Conservation (phyloP, 805 yeast species). For the Starmerella stellata region DNA sequence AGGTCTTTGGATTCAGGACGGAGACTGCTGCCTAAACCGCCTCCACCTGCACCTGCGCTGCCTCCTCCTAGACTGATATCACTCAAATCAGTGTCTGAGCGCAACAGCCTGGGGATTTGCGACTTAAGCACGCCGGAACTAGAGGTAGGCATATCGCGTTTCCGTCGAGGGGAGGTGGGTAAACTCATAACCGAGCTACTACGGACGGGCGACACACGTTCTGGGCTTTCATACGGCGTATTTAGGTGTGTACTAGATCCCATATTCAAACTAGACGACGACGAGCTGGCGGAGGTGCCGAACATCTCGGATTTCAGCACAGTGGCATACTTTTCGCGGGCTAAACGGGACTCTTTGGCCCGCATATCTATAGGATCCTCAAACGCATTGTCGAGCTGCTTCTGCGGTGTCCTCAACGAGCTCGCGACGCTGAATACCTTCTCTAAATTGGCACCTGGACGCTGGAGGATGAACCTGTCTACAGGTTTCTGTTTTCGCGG, state of each 20-base stretch:
- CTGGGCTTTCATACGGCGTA: not conserved
- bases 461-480: conserved; percentile 73
- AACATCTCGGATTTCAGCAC: conserved; percentile 77
- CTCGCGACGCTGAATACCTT: conserved; percentile 52
- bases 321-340: conserved; percentile 70
- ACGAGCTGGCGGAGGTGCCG: conserved; percentile 57
- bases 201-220: not conserved
- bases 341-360: conserved; percentile 41
- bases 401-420: conserved; percentile 25
- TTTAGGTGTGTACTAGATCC: not conserved
- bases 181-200: conserved; percentile 6
- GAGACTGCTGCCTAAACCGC: conserved; percentile 49
- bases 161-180: conserved; percentile 15
- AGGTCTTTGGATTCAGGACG: conserved; percentile 71
- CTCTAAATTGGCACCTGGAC: conserved; percentile 73
- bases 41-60: conserved; percentile 33
- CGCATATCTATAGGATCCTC: conserved; percentile 6
- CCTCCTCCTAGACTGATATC: conserved; percentile 11
- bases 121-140: conserved; percentile 29
- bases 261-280: conserved; percentile 15
- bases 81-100: conserved; percentile 11
- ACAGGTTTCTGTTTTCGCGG: conserved; percentile 13
- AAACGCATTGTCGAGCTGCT: not conserved
- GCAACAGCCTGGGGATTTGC: conserved; percentile 8
- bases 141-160: conserved; percentile 24